Conservation (phyloP, 73 alveolate genomes). For the Uronychia binucleata region DNA sequence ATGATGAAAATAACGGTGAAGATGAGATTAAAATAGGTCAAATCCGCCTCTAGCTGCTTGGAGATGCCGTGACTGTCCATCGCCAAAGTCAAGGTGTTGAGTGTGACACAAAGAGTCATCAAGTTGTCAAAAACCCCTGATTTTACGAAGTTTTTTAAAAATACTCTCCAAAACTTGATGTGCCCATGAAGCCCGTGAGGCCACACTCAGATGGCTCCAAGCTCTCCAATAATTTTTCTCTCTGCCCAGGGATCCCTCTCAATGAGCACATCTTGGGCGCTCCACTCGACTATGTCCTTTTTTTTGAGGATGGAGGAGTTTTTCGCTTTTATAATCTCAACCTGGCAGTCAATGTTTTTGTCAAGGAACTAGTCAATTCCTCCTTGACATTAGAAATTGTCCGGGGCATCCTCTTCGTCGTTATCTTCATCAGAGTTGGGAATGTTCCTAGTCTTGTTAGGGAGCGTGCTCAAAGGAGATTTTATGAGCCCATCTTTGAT, state of each 20-base stretch:
- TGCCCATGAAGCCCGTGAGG: conserved; percentile 32
- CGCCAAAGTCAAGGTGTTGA: conserved; percentile 73
- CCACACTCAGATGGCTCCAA: conserved; percentile 45
- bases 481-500: too few relatives aligned
- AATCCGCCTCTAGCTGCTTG: conserved; percentile 17
- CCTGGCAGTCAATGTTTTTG: conserved; percentile 11
- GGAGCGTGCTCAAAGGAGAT: too few relatives aligned
- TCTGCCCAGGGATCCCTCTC: conserved; percentile 34
- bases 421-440: too few relatives aligned
- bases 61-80: conserved; percentile 73
- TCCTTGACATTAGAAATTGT: not conserved
- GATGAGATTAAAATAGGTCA: conserved; percentile 46
- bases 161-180: conserved; percentile 11
- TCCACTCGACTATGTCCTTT: conserved; percentile 37
- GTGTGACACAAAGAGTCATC: conserved; percentile 65
- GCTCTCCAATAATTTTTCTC: conserved; percentile 9
- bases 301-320: not conserved
- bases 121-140: conserved; percentile 43
- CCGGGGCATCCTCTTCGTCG: not conserved
- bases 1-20: conserved; percentile 77
- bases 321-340: conserved; percentile 19
- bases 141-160: conserved; percentile 15
- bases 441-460: too few relatives aligned
- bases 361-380: conserved; percentile 34
- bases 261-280: conserved; percentile 57